Conservation (phyloP, 176 grass and related monocot genomes). For the Eremochloa ophiuroides region DNA sequence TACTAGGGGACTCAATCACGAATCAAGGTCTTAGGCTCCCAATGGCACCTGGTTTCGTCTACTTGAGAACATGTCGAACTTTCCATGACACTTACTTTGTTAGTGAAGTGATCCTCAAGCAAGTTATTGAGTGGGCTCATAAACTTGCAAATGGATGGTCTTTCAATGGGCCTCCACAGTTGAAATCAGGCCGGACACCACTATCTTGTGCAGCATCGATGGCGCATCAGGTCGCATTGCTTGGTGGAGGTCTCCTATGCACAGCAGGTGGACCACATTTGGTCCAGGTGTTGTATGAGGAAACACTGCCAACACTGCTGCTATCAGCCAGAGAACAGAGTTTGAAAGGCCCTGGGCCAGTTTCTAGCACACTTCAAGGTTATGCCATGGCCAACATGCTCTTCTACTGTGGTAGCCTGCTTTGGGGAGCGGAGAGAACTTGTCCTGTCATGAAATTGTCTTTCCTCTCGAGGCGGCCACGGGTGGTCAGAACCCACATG, state of each 20-base stretch:
- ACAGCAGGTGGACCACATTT: conserved; percentile 66
- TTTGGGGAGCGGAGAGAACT: conserved; percentile 57
- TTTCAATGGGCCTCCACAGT: conserved; percentile 45
- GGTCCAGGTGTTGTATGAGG: conserved; percentile 89
- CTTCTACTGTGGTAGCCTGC: conserved; percentile 66
- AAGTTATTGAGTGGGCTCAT: conserved; percentile 69
- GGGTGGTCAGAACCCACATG: conserved; percentile 82
- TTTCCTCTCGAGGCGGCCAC: conserved; percentile 57
- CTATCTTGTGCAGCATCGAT: conserved; percentile 64
- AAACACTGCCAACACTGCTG: conserved; percentile 76
- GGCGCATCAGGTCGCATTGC: conserved; percentile 67
- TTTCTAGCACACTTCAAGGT: conserved; percentile 68
- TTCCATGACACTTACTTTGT: conserved; percentile 85
- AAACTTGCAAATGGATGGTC: conserved; percentile 71
- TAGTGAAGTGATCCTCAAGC: conserved; percentile 76
- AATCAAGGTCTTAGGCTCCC: conserved; percentile 59
- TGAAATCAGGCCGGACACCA: conserved; percentile 66
- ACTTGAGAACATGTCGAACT: conserved; percentile 74
- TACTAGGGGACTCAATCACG: conserved; percentile 68
- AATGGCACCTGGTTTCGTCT: conserved; percentile 78
- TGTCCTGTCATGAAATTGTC: conserved; percentile 44
- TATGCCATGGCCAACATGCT: conserved; percentile 90
- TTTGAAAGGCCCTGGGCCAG: conserved; percentile 41
- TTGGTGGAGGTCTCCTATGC: conserved; percentile 81
- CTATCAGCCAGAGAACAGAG: conserved; percentile 55